Evolutionary conservation across 176 grass and related monocot genomes (phyloP), one percentile per base, ranked within the genome.

Genomic region (Oryza meridionalis): DNA sequence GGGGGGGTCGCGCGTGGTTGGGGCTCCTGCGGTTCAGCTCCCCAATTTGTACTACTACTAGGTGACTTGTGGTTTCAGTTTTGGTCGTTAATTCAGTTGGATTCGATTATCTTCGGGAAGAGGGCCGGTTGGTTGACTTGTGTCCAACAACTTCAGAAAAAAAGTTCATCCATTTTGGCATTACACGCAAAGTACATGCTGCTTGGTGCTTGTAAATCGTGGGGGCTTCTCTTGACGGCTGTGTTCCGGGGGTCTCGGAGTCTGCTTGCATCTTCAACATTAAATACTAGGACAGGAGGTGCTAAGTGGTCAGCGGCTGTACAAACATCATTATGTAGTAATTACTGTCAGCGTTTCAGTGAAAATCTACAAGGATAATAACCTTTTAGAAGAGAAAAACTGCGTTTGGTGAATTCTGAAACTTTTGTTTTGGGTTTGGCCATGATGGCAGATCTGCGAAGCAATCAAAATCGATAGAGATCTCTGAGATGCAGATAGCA

Each of bases 51-150:
- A 43, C 9, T 10, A 43, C 42, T 10, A 9, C 42, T 43, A 12
- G 12, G 12, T 47, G 16, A n/a, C 11, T 7, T 17, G 62, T 80
- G 82, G 73, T 45, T 78, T 90, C 72, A 3, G 43, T 26, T 24
- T 22, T 65, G n/a, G 43, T 15, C 43, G 72, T 25, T 49, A 65
- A 50, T 26, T 55, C 22, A 5, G 63, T 64, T 69, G 50, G 32
- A 19, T 64, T 43, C 59, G 31, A 37, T 38, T 78, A 21, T 29
- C 43, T 83, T 73, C 83, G 84, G 74, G 70, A 11, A 63, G 17
- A 26, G 79, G 24, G 73, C 78, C 12, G 55, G 65, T 19, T 73
- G 78, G 44, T 90, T 82, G 78, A 47, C 78, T 73, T 2, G 73
- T 72, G 78, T 59, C 62, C 67, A 31, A 4, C 44, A 6, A 31